A percentile compares a stretch with the other conserved stretches of the same genome.
phyloP scores from a whole-genome alignment of 345 rosid species.

The Populus davidiana region DNA sequence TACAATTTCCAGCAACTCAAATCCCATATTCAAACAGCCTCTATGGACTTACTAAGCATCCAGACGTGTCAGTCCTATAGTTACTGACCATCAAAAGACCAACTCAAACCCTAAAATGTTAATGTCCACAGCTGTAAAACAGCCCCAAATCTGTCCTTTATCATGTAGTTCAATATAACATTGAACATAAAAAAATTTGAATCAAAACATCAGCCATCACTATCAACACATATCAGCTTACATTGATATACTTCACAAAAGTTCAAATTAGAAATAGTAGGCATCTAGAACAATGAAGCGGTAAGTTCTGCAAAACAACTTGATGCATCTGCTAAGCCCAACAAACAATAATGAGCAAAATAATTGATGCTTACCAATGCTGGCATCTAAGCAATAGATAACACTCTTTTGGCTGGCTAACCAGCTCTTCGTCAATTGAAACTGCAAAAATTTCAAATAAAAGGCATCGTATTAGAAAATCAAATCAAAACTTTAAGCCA shows the following conservation, averaged over 20 bases:
- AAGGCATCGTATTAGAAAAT: not conserved
- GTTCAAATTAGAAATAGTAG: no score
- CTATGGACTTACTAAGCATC: not conserved
- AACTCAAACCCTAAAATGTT: no score
- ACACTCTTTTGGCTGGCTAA: not conserved
- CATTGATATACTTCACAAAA: no score
- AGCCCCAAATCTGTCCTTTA: no score
- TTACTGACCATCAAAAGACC: no score
- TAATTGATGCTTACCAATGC: constrained; percentile 6
- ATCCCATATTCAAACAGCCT: not conserved
- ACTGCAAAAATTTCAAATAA: not conserved
- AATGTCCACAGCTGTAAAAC: no score
- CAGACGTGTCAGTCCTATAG: no score
- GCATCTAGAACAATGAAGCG: no score
- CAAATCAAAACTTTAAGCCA: not conserved
- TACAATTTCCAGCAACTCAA: not conserved
- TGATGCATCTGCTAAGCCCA: not conserved
- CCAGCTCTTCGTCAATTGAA: not conserved
- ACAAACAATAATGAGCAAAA: not conserved
- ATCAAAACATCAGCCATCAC: no score
- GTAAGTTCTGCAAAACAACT: not conserved
- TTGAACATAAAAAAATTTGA: no score
- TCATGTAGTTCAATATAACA: no score
- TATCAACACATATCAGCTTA: no score
- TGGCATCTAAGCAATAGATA: constrained; percentile 7